Evolutionary conservation across 1,284 basidiomycete species (phyloP).

Genomic region (Cutaneotrichosporon mucoides): DNA sequence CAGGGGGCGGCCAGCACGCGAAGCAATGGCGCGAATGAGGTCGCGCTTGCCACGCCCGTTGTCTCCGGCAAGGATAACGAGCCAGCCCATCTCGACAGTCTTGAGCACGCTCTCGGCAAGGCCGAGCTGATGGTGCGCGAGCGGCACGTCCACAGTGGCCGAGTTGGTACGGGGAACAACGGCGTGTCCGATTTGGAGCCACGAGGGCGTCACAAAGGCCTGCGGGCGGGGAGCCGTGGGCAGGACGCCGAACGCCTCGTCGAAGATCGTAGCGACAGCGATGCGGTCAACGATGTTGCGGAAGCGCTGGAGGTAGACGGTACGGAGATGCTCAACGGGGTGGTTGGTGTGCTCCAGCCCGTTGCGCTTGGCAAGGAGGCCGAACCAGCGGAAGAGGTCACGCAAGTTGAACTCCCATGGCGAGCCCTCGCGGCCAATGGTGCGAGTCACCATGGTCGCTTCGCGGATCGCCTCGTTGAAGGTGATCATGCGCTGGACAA

Average conservation of each 20-base stretch:
- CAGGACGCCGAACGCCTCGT: slow-evolving; percentile 56
- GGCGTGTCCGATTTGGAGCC: slow-evolving; percentile 69
- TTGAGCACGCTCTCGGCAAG: slow-evolving; percentile 71
- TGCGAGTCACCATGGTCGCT: slow-evolving; percentile 62
- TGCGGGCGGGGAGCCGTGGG: slow-evolving; percentile 50
- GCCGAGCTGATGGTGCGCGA: slow-evolving; percentile 64
- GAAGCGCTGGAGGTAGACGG: slow-evolving; percentile 83
- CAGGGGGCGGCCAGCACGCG: slow-evolving; percentile 64
- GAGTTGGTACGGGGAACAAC: slow-evolving; percentile 51
- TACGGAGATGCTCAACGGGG: slow-evolving; percentile 63
- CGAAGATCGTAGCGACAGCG: slow-evolving; percentile 62
- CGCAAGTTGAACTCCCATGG: slow-evolving; percentile 99
- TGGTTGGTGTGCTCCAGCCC: slow-evolving; percentile 60
- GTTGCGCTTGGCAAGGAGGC: slow-evolving; percentile 49
- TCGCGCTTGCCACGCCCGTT: slow-evolving; percentile 75
- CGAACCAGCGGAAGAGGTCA: slow-evolving; percentile 85
- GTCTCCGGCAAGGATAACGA: slow-evolving; percentile 79
- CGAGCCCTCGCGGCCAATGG: slow-evolving; percentile 76
- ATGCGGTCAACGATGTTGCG: slow-evolving; percentile 65
- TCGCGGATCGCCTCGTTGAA: slow-evolving; percentile 75
- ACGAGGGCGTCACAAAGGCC: slow-evolving; percentile 56
- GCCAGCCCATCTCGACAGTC: slow-evolving; percentile 75
- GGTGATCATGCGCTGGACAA: slow-evolving; percentile 71
- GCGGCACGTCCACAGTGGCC: slow-evolving; percentile 51
- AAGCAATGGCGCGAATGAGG: slow-evolving; percentile 67